Evolutionary conservation across 2,329 filamentous ascomycete species (phyloP).

Genomic region (Epichloe uncinata): DNA sequence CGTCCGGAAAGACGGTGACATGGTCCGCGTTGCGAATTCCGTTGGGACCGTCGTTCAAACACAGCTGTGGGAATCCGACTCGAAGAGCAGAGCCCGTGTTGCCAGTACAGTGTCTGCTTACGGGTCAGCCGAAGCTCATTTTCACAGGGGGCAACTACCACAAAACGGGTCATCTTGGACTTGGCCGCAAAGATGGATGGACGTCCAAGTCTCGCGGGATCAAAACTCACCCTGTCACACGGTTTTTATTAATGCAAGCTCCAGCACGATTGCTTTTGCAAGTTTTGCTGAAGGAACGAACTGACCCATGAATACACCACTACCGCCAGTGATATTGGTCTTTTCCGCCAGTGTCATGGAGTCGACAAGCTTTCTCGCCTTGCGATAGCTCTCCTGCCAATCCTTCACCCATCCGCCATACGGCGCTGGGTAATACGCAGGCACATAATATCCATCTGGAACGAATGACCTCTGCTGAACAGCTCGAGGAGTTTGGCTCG

Average conservation of each 20-base stretch:
- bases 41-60: constrained; percentile 57
- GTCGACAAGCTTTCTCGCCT: constrained; percentile 53
- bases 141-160: background rate
- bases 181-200: background rate
- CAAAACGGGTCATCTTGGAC: background rate
- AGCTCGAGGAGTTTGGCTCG: background rate
- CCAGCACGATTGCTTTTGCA: background rate
- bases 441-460: constrained; percentile 23
- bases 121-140: background rate
- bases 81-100: constrained; percentile 61
- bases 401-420: constrained; percentile 56
- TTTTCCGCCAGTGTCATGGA: constrained; percentile 73
- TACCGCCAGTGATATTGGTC: constrained; percentile 61
- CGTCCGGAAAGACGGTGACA: constrained; percentile 63
- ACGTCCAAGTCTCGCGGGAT: background rate
- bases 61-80: constrained; percentile 59
- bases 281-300: background rate
- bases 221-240: constrained; percentile 1
- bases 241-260: background rate
- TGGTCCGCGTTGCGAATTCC: constrained; percentile 63
- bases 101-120: constrained; percentile 50
- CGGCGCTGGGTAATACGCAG: constrained; percentile 57
- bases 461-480: background rate
- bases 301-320: constrained; percentile 55
- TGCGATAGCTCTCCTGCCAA: constrained; percentile 58